Evolutionary conservation across 768 basidiomycete species (phyloP).

Genomic region (Boletus speciosus): DNA sequence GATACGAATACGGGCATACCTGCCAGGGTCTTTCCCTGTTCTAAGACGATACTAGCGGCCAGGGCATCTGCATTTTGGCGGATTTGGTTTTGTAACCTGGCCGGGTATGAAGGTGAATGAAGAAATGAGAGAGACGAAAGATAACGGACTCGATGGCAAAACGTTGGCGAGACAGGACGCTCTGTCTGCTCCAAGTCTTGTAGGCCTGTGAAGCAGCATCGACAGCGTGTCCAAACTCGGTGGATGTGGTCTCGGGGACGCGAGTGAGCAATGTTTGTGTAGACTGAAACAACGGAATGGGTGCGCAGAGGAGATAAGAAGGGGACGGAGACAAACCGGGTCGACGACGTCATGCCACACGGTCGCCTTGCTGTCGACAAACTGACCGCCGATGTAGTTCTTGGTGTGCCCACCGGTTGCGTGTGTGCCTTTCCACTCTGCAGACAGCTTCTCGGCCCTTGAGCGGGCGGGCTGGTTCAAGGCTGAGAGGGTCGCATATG

Average conservation of each 20-base stretch:
- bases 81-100: slow-evolving; percentile 81
- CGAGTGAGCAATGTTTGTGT: slow-evolving; percentile 87
- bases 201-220: slow-evolving; percentile 81
- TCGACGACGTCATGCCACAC: slow-evolving; percentile 88
- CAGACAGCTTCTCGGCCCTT: slow-evolving; percentile 66
- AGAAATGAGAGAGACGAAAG: not conserved
- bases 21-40: slow-evolving; percentile 93
- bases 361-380: slow-evolving; percentile 71
- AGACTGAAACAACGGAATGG: slow-evolving; percentile 46
- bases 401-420: slow-evolving; percentile 84
- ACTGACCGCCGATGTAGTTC: slow-evolving; percentile 90
- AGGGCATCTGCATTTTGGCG: slow-evolving; percentile 83
- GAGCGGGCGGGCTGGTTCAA: slow-evolving; percentile 54
- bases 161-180: slow-evolving; percentile 80
- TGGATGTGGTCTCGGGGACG: slow-evolving; percentile 82
- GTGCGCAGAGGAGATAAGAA: not conserved
- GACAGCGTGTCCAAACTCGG: slow-evolving; percentile 82
- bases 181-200: slow-evolving; percentile 85
- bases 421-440: slow-evolving; percentile 83
- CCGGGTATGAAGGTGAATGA: slow-evolving; percentile 1
- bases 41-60: slow-evolving; percentile 85
- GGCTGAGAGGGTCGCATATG: slow-evolving; percentile 48
- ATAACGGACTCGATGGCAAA: slow-evolving; percentile 82
- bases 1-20: slow-evolving; percentile 41
- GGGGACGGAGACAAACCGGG: slow-evolving; percentile 55